Evolutionary conservation across 495 filamentous ascomycete genomes (phyloP), one percentile per base, ranked within the genome.

Genomic region (Penicillium verhagenii): DNA sequence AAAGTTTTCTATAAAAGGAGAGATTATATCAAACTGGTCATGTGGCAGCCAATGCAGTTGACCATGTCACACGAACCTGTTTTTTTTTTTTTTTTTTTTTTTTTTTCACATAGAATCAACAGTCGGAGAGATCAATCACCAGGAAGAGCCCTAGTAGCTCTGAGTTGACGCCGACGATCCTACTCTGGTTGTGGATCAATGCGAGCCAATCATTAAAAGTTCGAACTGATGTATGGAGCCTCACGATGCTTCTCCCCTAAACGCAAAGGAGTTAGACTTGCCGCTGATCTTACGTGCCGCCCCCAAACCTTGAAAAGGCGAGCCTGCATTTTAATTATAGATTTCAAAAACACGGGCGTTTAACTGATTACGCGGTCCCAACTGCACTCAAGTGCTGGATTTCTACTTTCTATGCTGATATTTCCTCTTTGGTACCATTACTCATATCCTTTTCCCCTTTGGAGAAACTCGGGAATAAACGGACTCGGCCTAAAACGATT

Each of bases 191-290:
- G 13, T 35, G 29, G 29, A 33, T 35, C 0, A n/a, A 35, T 16
- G 13, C 6, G 7, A 11, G 16, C 33, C 33, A 35, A 35, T 35
- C 33, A 35, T 16, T 1, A n/a, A 2, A n/a, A 35, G 33, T 14
- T 4, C 4, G 13, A 4, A 6, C 14, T 35, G 33, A 29, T 28
- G n/a, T n/a, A 46, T 39, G 47, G 39, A 53, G 39, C 45, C 37
- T 20, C 55, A 24, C 23, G 4, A 24, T 13, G 25, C 48, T 31
- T 35, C n/a, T 25, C 10, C 11, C 31, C 56, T 54, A 58, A 54
- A 20, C 51, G 39, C 28, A 50, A 58, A 48, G 13, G 7, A 54
- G 56, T 53, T 54, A 54, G 52, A 39, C 51, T 24, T 50, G 24
- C 38, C 39, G 56, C 47, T 29, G 56, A 58, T 58, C 51, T 21